Base-by-base conservation (phyloP, 1,284 basidiomycete genomes). In the Hortiboletus rubellus region DNA sequence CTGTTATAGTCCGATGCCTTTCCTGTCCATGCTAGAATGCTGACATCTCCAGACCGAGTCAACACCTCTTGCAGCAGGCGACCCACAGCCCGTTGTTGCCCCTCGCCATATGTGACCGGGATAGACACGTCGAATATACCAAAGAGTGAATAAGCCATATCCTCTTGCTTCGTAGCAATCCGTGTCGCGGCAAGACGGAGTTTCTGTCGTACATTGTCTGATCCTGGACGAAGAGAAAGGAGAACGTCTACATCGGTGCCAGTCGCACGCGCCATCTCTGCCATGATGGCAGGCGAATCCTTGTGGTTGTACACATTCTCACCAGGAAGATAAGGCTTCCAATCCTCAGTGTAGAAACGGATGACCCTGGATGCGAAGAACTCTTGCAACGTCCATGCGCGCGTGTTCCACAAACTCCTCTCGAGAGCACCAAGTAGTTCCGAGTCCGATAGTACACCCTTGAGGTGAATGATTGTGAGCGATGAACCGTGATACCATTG, bases 101-200 rank as follows among this genome's bases (percentile, higher is more conserved):
- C 55, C 10, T 57, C 46, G 6, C 55, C 55, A 33, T 57, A 57
- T 5, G 22, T 54, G 15, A 10, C 15, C 3, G 22, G 37, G n/a
- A 55, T 53, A 17, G 22, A 34, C 27, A 55, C 43, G 9, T 53
- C 54, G 22, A 53, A 53, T 11, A 46, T 45, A 4, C 54, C 54
- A 3, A 55, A 31, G 3, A 52, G 41, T 1, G 50, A 55, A n/a
- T 55, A 46, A 5, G 50, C 50, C 6, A 24, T 51, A 24, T 55
- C 53, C 11, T 55, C 53, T n/a, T 44, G 24, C 7, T 38, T 51
- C 4, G 53, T 56, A 2, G 42, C 33, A 9, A 33, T 17, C 5
- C 49, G 48, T 15, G 22, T 50, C 17, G 46, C 33, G 12, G 58
- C 49, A 24, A 49, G 55, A 31, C 50, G 2, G 3, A 57, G 41